A percentile compares a stretch with the other conserved stretches of the same genome.
These are phyloP conservation scores for Globisporangium lucens DNA, from an alignment of 352 stramenopile species.

Conservation along the genomic window DNA sequence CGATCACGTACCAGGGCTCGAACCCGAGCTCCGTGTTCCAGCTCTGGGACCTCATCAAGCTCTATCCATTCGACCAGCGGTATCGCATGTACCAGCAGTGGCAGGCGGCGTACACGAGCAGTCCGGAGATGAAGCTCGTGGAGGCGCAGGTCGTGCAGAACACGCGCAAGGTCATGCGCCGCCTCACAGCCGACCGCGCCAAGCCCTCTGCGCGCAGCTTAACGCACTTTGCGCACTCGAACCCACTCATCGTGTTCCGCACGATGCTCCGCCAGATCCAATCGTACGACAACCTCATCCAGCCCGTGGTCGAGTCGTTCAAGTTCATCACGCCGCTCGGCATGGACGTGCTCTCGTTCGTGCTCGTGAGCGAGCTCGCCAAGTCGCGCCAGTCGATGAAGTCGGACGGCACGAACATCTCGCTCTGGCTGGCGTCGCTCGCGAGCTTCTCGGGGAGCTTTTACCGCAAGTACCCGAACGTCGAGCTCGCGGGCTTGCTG, in stretches of 20 bases:
- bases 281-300: conserved; percentile 97
- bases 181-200: conserved; percentile 76
- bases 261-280: conserved; percentile 95
- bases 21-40: conserved; percentile 75
- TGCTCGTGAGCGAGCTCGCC: conserved; percentile 89
- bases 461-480: conserved; percentile 91
- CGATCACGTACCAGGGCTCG: conserved; percentile 69
- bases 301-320: conserved; percentile 95
- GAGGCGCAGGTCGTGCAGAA: conserved; percentile 67
- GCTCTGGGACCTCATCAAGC: conserved; percentile 83
- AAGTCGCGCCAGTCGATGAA: conserved; percentile 86
- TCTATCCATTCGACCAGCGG: conserved; percentile 68
- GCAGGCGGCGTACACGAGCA: conserved; percentile 58
- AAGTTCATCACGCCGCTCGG: conserved; percentile 92
- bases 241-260: conserved; percentile 92
- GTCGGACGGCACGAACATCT: conserved; percentile 89
- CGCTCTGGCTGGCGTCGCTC: conserved; percentile 92
- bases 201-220: conserved; percentile 72
- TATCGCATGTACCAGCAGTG: conserved; percentile 83
- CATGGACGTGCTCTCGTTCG: conserved; percentile 93
- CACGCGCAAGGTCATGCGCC: conserved; percentile 75
- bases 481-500: conserved; percentile 90
- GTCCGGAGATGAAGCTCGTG: conserved; percentile 58
- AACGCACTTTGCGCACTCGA: conserved; percentile 90
- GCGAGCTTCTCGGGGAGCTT: conserved; percentile 94